Percentiles rank a stretch among this genome's conserved stretches.
Evolutionary conservation across 768 basidiomycete species (phyloP).

Genomic region (Mycena latifolia): DNA sequence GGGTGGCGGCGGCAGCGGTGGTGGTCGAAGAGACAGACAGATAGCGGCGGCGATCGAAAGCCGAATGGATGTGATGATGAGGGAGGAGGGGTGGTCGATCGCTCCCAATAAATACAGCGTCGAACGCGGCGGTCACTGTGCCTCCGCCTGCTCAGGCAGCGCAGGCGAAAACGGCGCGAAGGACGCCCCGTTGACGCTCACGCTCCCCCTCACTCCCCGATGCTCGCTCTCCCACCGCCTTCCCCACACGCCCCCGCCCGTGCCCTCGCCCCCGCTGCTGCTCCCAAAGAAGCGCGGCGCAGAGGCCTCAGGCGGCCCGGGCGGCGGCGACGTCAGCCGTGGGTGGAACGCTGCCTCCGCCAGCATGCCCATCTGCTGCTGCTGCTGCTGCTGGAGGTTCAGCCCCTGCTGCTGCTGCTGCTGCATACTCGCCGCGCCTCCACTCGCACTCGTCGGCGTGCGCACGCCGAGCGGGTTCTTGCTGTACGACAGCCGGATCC

Average conservation of each 20-base stretch:
- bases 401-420: slow-evolving; percentile 50
- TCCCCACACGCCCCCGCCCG: slow-evolving; percentile 20
- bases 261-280: slow-evolving; percentile 9
- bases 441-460: slow-evolving; percentile 73
- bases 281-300: slow-evolving; percentile 29
- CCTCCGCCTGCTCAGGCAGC: slow-evolving; percentile 24
- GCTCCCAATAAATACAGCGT: background rate
- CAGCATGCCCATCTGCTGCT: slow-evolving; percentile 31
- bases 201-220: slow-evolving; percentile 10
- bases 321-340: slow-evolving; percentile 30
- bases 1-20: slow-evolving; percentile 6
- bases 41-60: too few relatives aligned
- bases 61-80: slow-evolving; percentile 4
- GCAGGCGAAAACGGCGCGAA: slow-evolving; percentile 32
- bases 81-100: background rate
- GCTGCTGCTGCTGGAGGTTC: slow-evolving; percentile 52
- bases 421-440: slow-evolving; percentile 53
- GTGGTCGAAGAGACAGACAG: too few relatives aligned
- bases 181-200: background rate
- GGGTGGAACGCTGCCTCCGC: slow-evolving; percentile 32
- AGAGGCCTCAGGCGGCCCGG: slow-evolving; percentile 5
- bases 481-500: slow-evolving; percentile 97
- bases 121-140: background rate
- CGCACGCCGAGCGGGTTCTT: slow-evolving; percentile 98
- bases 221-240: slow-evolving; percentile 27